Base-by-base conservation (phyloP, 2,329 filamentous ascomycete species). In the Hypoxylon sp. region DNA sequence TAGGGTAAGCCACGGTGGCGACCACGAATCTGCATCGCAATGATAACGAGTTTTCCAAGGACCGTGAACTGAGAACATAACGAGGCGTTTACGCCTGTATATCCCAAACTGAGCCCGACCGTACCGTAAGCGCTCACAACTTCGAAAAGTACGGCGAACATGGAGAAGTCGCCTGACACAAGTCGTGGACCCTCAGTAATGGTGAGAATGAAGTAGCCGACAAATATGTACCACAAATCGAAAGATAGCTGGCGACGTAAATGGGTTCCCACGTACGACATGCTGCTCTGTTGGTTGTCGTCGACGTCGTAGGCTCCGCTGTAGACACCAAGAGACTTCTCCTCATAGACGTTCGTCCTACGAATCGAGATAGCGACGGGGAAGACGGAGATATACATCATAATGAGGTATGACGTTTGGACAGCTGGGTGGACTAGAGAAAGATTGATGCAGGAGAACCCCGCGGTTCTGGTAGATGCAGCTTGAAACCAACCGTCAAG, bases 381-480 rank as follows among this genome's bases (percentile, higher is more conserved):
- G 72, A 97, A 97, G 64, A 97, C 92, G 61, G 94, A 97, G 67
- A 98, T 97, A 79, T 98, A 98, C 96, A 98, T 98, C 96, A 98
- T 98, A 78, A 98, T 90, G 79, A 98, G 83, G 80, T 97, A 98
- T 22, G 93, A 93, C 12, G 96, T 93, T 73, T 97, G 94, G 61
- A 97, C 93, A 2, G 92, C 96, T 0, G 96, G 94, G 70, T 98
- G 94, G 1, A 99, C 82, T 0, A 86, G 80, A 1, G 91, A 82
- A 38, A 98, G 81, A 75, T 91, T 93, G 71, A 98, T 87, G 28
- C 91, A 92, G 0, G 91, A 85, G 74, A 97, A 97, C 0, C 96
- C 95, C 2, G 96, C 95, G 0, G 96, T 98, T 75, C 96, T 85
- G 0, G 95, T 98, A 4, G 93, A 90, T 0, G 91, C 89, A 1